A percentile compares a stretch with the other conserved stretches of the same genome.
Conservation (phyloP, 257 asterid species). For the Anisodus acutangulus region DNA sequence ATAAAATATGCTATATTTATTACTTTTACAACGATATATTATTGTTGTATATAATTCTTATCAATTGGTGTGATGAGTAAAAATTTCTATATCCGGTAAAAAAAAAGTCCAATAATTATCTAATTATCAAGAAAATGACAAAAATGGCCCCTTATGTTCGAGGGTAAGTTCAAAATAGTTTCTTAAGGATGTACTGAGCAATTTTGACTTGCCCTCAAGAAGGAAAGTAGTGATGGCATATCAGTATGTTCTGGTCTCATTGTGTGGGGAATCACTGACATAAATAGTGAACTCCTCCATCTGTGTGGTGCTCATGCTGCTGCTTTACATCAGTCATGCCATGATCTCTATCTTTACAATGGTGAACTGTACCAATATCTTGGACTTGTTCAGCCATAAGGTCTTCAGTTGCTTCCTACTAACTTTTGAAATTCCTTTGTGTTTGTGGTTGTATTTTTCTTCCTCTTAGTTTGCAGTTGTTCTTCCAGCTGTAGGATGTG, state of each 20-base stretch:
- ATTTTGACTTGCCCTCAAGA: not conserved
- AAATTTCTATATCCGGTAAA: too few species aligned
- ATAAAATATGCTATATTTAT: too few species aligned
- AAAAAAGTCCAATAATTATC: too few species aligned
- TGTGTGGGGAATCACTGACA: not conserved
- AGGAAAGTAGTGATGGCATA: not conserved
- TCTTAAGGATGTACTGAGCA: too few species aligned
- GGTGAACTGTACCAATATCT: not conserved
- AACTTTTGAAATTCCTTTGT: not conserved
- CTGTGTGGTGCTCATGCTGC: not conserved
- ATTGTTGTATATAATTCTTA: too few species aligned
- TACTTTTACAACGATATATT: too few species aligned
- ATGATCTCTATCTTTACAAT: constrained; percentile 19
- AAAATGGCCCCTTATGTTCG: too few species aligned
- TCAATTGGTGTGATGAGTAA: too few species aligned
- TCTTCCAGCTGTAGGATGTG: constrained; percentile 26
- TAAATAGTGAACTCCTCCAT: not conserved
- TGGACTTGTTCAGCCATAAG: not conserved
- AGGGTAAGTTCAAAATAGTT: too few species aligned
- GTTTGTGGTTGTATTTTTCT: constrained; percentile 5
- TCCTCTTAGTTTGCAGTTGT: constrained; percentile 10
- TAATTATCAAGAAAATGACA: too few species aligned
- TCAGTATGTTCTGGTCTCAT: not conserved
- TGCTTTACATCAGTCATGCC: constrained; percentile 4
- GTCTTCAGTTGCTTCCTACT: constrained; percentile 12